These are phyloP conservation scores for Nevesoporus exiguus DNA, from an alignment of 768 basidiomycete genomes.

Conservation along the genomic window DNA sequence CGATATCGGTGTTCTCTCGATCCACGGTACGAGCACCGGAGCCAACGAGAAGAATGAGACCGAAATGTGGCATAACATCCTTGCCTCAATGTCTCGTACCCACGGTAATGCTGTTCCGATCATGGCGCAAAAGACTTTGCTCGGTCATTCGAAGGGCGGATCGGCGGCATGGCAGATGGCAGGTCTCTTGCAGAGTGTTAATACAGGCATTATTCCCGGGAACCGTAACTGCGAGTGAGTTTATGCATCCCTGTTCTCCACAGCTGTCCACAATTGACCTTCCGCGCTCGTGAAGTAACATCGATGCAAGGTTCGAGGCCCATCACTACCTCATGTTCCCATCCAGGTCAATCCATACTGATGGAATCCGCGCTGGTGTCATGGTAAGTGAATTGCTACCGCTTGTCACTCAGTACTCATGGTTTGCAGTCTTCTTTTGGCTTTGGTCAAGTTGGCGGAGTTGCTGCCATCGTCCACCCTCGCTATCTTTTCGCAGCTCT, in stretches of 20 bases:
- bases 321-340: conserved; percentile 95
- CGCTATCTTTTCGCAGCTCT: conserved; percentile 86
- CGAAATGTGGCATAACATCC: conserved; percentile 93
- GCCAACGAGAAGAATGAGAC: conserved; percentile 98
- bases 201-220: conserved; percentile 85
- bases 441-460: conserved; percentile 98
- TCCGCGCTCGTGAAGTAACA: conserved; percentile 54
- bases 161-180: conserved; percentile 98
- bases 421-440: conserved; percentile 80
- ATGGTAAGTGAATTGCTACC: conserved; percentile 55
- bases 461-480: conserved; percentile 83
- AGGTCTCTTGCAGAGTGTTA: conserved; percentile 84
- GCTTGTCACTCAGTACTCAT: not conserved
- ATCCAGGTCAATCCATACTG: conserved; percentile 92
- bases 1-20: conserved; percentile 86
- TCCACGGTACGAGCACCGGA: conserved; percentile 84
- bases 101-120: conserved; percentile 96
- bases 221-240: conserved; percentile 96
- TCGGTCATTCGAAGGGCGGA: conserved; percentile 98
- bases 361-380: conserved; percentile 82
- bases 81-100: conserved; percentile 83
- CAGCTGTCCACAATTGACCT: not conserved
- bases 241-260: not conserved
- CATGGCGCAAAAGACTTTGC: conserved; percentile 95
- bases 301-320: conserved; percentile 88